Base-by-base conservation (phyloP, 2,329 filamentous ascomycete genomes). In the Botrytis aclada region DNA sequence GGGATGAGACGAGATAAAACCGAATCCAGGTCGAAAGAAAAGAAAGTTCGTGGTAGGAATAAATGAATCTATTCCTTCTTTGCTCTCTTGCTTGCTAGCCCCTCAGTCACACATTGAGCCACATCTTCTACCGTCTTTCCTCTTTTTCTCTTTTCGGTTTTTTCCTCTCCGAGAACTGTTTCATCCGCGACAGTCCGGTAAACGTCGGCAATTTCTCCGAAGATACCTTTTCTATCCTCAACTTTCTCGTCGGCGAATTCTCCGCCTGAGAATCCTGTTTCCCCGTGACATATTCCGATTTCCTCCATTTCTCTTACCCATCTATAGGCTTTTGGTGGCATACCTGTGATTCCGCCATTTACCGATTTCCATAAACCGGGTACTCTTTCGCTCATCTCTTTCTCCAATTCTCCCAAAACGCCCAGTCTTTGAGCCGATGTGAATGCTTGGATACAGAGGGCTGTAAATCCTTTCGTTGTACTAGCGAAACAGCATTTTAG, bases 261-360 rank as follows among this genome's bases (percentile, higher is more conserved):
- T 54, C 70, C 79, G 10, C 77, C 77, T 7, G 81, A 81, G 80
- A 92, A 93, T 0, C 90, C 90, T 0, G 89, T 91, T 71, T 91
- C 89, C 60, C 88, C 86, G 80, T 93, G 90, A 5, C 90, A 92
- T 73, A 86, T 83, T 6, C 87, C 88, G 78, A 95, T 93, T 84
- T 94, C 89, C 77, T 90, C 86, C 92, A 95, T 94, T 84, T 94
- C 92, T 47, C 86, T 84, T 0, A 93, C 89, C 92, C 92, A 95
- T 18, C 92, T 84, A 80, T 94, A 94, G 29, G 92, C 92, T 82
- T 94, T 95, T 12, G 89, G 88, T 37, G 91, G 86, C 87, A 94
- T 74, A 88, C 85, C 83, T 6, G 86, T 83, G 14, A 93, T 83
- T 3, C 86, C 83, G 45, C 80, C 83, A 77, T 88, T 85, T 0